A percentile compares a stretch with the other conserved stretches of the same genome.
These are phyloP conservation scores for Spergularia bocconei DNA, from an alignment of 148 eudicot species.

Conservation along the genomic window DNA sequence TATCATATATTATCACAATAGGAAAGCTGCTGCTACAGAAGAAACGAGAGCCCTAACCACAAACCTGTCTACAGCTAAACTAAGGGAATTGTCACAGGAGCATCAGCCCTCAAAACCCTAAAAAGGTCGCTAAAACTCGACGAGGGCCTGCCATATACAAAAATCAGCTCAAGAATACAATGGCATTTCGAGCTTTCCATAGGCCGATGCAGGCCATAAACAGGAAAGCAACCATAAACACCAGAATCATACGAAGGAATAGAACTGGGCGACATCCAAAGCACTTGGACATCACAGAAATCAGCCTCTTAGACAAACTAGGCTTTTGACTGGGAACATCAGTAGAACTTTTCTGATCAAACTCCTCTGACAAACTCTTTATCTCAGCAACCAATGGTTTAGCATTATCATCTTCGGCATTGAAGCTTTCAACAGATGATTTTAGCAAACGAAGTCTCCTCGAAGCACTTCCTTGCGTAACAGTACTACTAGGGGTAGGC, in stretches of 20 bases:
- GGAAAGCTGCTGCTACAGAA: slow-evolving; percentile 14
- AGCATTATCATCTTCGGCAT: slow-evolving; percentile 4
- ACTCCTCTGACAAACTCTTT: slow-evolving; percentile 12
- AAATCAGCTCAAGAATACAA: slow-evolving; percentile 22
- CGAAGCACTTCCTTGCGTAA: slow-evolving; percentile 55
- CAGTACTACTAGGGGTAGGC: slow-evolving; percentile 10
- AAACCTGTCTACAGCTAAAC: slow-evolving; percentile 29
- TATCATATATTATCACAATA: background rate
- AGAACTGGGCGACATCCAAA: slow-evolving; percentile 9
- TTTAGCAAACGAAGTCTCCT: slow-evolving; percentile 65
- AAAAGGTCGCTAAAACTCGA: slow-evolving; percentile 9
- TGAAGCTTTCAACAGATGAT: slow-evolving; percentile 1
- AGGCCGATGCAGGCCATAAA: slow-evolving; percentile 37
- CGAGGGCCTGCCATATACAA: slow-evolving; percentile 7
- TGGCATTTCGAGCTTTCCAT: slow-evolving; percentile 27
- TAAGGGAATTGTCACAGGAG: background rate
- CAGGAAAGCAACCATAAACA: slow-evolving; percentile 39
- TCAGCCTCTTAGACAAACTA: slow-evolving; percentile 1
- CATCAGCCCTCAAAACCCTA: slow-evolving; percentile 19
- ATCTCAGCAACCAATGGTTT: slow-evolving; percentile 6
- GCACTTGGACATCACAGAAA: background rate
- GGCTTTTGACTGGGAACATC: background rate
- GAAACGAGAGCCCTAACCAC: slow-evolving; percentile 22
- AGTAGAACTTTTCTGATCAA: slow-evolving; percentile 14
- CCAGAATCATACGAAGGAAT: slow-evolving; percentile 33